Evolutionary conservation across 2,329 filamentous ascomycete genomes (phyloP).

Genomic region (Ilyonectria robusta): DNA sequence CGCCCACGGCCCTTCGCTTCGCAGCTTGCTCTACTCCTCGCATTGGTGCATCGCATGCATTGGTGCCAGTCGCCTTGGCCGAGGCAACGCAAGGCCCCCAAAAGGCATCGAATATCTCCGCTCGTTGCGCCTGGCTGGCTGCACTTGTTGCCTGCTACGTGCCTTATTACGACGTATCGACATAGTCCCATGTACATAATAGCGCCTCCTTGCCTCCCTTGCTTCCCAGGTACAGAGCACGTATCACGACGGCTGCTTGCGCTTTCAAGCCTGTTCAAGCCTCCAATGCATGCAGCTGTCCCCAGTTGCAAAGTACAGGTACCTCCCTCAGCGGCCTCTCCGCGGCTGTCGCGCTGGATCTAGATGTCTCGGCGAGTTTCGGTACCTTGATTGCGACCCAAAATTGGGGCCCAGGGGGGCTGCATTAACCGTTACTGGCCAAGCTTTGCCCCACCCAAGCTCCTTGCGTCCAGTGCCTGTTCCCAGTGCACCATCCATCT

Average conservation of each 20-base stretch:
- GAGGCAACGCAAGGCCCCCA: constrained; percentile 6
- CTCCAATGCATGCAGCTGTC: constrained; percentile 27
- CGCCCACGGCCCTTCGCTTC: background rate
- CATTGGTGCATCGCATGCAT: constrained; percentile 15
- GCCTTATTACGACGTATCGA: background rate
- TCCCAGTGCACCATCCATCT: constrained; percentile 25
- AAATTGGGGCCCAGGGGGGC: constrained; percentile 35
- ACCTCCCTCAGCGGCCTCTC: constrained; percentile 25
- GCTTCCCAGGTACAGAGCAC: constrained; percentile 20
- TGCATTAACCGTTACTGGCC: constrained; percentile 35
- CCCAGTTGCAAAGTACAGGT: constrained; percentile 35
- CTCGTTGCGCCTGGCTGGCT: constrained; percentile 7
- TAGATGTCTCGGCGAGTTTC: constrained; percentile 35
- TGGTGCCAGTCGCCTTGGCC: constrained; percentile 24
- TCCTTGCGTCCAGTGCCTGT: constrained; percentile 40
- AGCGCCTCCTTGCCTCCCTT: background rate
- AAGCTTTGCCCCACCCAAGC: constrained; percentile 45
- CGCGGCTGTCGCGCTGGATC: constrained; percentile 21
- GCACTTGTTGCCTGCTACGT: background rate
- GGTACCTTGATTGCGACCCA: constrained; percentile 39
- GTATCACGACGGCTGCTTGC: constrained; percentile 33
- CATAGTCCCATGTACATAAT: background rate
- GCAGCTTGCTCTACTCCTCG: constrained; percentile 11
- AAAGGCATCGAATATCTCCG: constrained; percentile 18
- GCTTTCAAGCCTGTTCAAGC: constrained; percentile 24